Evolutionary conservation across 768 basidiomycete genomes (phyloP).

Genomic region (Kwoniella europaea): DNA sequence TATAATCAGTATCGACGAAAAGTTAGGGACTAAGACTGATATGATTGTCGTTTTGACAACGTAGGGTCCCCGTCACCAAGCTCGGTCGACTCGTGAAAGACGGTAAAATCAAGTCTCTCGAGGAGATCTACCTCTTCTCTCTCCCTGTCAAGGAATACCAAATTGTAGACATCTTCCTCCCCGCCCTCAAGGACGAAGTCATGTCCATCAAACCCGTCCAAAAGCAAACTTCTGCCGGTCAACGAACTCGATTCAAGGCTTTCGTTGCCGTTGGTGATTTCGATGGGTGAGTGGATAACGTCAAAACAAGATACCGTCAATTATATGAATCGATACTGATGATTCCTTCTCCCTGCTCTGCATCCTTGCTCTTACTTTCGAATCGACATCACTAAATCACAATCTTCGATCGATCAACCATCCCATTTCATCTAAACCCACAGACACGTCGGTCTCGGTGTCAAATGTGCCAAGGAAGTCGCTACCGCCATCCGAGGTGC

Average conservation of each 20-base stretch:
- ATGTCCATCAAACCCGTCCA: conserved; percentile 99
- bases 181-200: conserved; percentile 91
- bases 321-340: not conserved
- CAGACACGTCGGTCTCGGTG: conserved; percentile 92
- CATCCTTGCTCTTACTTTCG: not conserved
- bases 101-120: conserved; percentile 99
- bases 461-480: conserved; percentile 99
- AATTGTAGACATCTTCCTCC: conserved; percentile 99
- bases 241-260: conserved; percentile 99
- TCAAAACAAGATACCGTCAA: no score
- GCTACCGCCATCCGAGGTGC: conserved; percentile 99
- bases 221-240: conserved; percentile 99
- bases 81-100: conserved; percentile 99
- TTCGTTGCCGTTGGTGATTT: conserved; percentile 99
- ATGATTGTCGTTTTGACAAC: not conserved
- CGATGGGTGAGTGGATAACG: conserved; percentile 66
- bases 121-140: conserved; percentile 99
- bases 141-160: conserved; percentile 99
- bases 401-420: not conserved
- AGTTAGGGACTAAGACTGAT: not conserved
- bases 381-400: not conserved
- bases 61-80: conserved; percentile 96
- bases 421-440: not conserved
- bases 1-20: no score
- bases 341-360: not conserved